Evolutionary conservation across 1,139 yeast genomes (phyloP).

Genomic region (Arxiozyma bovina): DNA sequence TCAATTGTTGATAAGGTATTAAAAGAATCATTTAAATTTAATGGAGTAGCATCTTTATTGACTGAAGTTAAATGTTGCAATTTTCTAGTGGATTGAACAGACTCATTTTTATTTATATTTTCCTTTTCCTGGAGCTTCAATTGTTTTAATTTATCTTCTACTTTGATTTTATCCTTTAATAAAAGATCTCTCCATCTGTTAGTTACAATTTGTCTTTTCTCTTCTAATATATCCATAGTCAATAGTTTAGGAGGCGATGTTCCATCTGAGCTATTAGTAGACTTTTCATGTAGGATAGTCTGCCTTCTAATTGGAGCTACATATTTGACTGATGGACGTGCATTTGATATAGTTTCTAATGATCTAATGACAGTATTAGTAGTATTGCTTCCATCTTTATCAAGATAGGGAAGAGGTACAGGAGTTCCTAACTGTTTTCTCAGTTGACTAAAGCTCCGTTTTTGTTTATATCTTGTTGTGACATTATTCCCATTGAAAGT

Average conservation of each 20-base stretch:
- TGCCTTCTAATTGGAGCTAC: neutral
- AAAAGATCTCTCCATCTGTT: constrained; percentile 17
- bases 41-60: neutral
- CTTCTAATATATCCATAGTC: constrained; percentile 8
- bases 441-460: constrained; percentile 6
- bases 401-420: constrained; percentile 31
- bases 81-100: neutral
- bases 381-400: constrained; percentile 2
- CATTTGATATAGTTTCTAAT: neutral
- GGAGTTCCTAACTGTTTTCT: constrained; percentile 31
- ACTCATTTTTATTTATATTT: neutral
- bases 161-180: constrained; percentile 11
- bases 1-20: neutral
- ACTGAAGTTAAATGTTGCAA: neutral
- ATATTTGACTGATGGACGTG: neutral
- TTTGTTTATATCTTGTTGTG: neutral
- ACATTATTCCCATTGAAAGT: neutral
- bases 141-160: constrained; percentile 6
- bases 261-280: neutral
- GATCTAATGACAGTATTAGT: neutral
- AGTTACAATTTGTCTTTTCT: constrained; percentile 13
- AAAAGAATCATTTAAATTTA: neutral
- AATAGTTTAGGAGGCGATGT: neutral
- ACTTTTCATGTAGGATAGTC: neutral
- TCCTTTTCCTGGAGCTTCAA: constrained; percentile 1